Evolutionary conservation across 257 asterid genomes (phyloP).

Genomic region (Solanum piurae): DNA sequence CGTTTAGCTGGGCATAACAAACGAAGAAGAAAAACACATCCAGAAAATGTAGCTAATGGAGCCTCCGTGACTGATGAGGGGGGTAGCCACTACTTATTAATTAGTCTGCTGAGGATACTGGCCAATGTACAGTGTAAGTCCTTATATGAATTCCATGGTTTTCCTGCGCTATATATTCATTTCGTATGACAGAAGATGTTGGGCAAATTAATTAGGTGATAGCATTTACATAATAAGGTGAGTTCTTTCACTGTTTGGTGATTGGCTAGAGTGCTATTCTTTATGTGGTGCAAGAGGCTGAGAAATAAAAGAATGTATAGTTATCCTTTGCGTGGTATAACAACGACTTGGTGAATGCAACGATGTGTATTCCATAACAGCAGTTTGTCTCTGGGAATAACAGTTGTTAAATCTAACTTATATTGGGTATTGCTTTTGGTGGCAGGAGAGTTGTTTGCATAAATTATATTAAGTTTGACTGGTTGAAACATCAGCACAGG

Average conservation of each 20-base stretch:
- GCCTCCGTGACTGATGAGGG: conserved; percentile 41
- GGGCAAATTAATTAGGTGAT: not conserved
- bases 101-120: conserved; percentile 82
- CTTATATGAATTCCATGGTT: not conserved
- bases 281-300: not conserved
- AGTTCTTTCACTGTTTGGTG: not conserved
- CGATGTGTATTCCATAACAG: not conserved
- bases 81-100: conserved; percentile 56
- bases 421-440: not conserved
- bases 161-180: not conserved
- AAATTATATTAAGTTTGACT: not conserved
- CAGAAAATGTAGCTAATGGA: conserved; percentile 49
- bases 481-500: not conserved
- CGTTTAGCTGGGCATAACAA: conserved; percentile 95
- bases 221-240: not conserved
- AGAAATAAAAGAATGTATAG: not conserved
- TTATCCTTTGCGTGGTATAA: not conserved
- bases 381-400: not conserved
- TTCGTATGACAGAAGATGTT: not conserved
- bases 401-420: not conserved
- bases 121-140: conserved; percentile 70
- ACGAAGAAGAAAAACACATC: conserved; percentile 91
- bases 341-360: not conserved
- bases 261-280: not conserved
- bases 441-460: not conserved